Evolutionary conservation across 78 protist species (phyloP), one percentile per base, ranked within the genome.

Genomic region (Dictyostelium brefeldianum): DNA sequence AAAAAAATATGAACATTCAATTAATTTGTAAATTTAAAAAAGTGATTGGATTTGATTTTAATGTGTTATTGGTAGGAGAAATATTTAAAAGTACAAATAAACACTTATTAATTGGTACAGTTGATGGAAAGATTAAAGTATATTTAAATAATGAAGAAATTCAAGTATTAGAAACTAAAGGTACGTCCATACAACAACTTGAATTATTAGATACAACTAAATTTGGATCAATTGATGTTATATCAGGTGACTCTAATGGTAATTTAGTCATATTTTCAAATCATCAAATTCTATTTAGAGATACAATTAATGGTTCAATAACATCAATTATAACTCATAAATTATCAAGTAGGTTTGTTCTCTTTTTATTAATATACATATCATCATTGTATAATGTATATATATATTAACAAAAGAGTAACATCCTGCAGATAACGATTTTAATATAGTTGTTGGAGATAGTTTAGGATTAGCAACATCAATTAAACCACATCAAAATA

Each of bases 241-340:
- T 87, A 5, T 56, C 77, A 48, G 92, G 92, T 77, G 92, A 87
- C 20, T 59, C 65, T 62, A 53, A 77, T 51, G 92, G 92, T 12
- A 87, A 87, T 46, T 10, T 87, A 11, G 83, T 87, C 29, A 77
- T 77, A 10, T 87, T 87, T 77, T 87, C 92, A 47, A 87, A 87
- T 31, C 92, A 87, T 77, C 92, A 87, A 57, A 87, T 87, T n/a
- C 53, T 87, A 14, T 87, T 77, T 65, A 79, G 59, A 43, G 80
- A 87, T 29, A 75, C 92, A 31, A 43, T 77, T 51, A 80, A 69
- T 31, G 69, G 67, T 54, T 20, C 84, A 7, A 62, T 87, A 0
- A 43, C 78, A 25, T 74, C 84, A 46, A 65, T 87, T 22, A 77
- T 77, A 4, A 87, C 83, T 20, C 92, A 87, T 77, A 53, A 51